Conservation (phyloP, 768 basidiomycete species). For the Tulasnella sp. region DNA sequence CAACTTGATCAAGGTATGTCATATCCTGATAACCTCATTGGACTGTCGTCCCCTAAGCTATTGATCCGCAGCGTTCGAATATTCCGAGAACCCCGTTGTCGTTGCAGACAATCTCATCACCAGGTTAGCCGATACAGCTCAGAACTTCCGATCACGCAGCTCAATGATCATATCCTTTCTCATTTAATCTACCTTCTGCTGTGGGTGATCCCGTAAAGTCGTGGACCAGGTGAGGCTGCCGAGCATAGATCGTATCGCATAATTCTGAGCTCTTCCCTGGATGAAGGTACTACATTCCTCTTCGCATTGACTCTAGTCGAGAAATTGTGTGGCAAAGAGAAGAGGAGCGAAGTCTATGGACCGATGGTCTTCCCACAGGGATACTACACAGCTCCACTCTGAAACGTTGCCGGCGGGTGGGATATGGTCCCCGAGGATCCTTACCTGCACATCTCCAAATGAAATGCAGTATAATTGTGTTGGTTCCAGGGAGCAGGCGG, state of each 20-base stretch:
- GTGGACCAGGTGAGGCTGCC: constrained; percentile 51
- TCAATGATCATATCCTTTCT: no score
- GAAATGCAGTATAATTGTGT: no score
- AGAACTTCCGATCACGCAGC: no score
- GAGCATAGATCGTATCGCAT: neutral
- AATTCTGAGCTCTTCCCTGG: neutral
- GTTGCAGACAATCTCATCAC: constrained; percentile 61
- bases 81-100: constrained; percentile 61
- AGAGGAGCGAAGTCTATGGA: constrained; percentile 43
- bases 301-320: constrained; percentile 71
- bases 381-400: neutral
- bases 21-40: neutral
- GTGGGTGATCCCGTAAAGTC: no score
- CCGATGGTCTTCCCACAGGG: constrained; percentile 59
- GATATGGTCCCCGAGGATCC: no score
- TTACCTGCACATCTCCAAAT: no score
- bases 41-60: neutral
- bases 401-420: no score
- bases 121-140: constrained; percentile 46
- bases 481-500: no score
- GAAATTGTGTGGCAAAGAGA: constrained; percentile 48
- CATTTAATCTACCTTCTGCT: no score
- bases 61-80: constrained; percentile 46
- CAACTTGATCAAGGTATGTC: constrained; percentile 42
- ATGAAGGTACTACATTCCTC: constrained; percentile 66